A percentile compares a stretch with the other conserved stretches of the same genome.
phyloP scores from a whole-genome alignment of 164 flowering plant genomes.

The Tetracentron sinense region DNA sequence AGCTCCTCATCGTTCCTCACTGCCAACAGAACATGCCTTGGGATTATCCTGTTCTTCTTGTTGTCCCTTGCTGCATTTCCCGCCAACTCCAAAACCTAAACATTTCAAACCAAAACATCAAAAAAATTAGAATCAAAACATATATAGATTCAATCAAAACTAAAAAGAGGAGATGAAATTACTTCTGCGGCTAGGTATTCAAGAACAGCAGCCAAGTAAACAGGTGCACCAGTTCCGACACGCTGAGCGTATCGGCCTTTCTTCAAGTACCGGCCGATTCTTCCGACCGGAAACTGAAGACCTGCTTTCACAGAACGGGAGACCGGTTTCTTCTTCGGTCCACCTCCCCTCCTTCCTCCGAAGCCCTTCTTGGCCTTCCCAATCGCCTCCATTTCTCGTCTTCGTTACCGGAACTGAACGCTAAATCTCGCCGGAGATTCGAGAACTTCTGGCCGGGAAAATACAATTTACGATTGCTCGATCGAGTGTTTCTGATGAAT shows the following conservation, averaged over 20 bases:
- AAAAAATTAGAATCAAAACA: not conserved
- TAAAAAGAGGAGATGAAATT: too few species aligned
- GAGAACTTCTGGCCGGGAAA: too few species aligned
- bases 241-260: conserved; percentile 40
- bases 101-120: not conserved
- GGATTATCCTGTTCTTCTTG: conserved; percentile 70
- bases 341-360: conserved; percentile 30
- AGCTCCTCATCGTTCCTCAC: conserved; percentile 78
- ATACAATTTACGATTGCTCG: too few species aligned
- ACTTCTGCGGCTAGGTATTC: conserved; percentile 77
- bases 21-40: conserved; percentile 64
- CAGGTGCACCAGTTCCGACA: conserved; percentile 73
- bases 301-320: conserved; percentile 30
- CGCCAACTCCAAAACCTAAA: conserved; percentile 68
- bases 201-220: too few species aligned
- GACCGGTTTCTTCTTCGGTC: conserved; percentile 34
- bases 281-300: conserved; percentile 35
- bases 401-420: not conserved
- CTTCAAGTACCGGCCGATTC: conserved; percentile 33
- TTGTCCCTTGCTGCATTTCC: conserved; percentile 80
- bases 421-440: too few species aligned
- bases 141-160: too few species aligned
- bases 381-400: not conserved
- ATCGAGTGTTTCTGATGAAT: too few species aligned
- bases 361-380: conserved; percentile 33